These are phyloP conservation scores for Ophidiomyces ophidiicola DNA, from an alignment of 2,329 filamentous ascomycete genomes.

Conservation along the genomic window DNA sequence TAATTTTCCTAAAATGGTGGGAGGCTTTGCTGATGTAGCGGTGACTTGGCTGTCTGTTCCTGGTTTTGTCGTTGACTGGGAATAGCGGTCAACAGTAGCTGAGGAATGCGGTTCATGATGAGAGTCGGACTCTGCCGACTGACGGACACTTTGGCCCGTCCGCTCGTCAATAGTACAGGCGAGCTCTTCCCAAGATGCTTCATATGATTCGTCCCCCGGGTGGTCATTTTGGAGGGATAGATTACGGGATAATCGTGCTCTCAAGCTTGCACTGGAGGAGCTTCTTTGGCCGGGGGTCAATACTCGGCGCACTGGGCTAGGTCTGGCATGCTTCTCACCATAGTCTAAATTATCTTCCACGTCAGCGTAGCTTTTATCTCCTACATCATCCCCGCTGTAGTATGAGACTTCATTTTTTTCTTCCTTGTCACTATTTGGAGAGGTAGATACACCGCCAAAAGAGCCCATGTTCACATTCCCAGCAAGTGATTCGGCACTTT, in stretches of 20 bases:
- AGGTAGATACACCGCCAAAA: constrained; percentile 25
- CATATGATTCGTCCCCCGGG: not conserved
- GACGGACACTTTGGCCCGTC: constrained; percentile 26
- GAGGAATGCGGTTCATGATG: not conserved
- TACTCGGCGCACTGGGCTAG: constrained; percentile 2
- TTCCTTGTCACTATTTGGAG: constrained; percentile 21
- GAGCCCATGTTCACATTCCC: constrained; percentile 39
- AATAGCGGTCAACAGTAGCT: not conserved
- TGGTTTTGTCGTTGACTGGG: not conserved
- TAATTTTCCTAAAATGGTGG: constrained; percentile 49
- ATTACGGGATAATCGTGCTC: not conserved
- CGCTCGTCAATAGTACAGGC: constrained; percentile 34
- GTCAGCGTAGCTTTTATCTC: constrained; percentile 3
- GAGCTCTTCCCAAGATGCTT: constrained; percentile 22
- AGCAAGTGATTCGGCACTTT: constrained; percentile 38
- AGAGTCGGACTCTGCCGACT: constrained; percentile 4
- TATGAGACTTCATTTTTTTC: not conserved
- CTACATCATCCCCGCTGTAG: not conserved
- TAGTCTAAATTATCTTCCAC: constrained; percentile 4
- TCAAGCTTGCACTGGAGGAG: too few relatives aligned
- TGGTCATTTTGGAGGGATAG: not conserved
- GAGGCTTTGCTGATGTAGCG: constrained; percentile 25
- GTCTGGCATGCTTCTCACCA: not conserved
- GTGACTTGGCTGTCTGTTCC: not conserved
- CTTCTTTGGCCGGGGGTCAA: not conserved